These are phyloP conservation scores for Pythium aphanidermatum DNA, from an alignment of 352 stramenopile species.

Conservation along the genomic window DNA sequence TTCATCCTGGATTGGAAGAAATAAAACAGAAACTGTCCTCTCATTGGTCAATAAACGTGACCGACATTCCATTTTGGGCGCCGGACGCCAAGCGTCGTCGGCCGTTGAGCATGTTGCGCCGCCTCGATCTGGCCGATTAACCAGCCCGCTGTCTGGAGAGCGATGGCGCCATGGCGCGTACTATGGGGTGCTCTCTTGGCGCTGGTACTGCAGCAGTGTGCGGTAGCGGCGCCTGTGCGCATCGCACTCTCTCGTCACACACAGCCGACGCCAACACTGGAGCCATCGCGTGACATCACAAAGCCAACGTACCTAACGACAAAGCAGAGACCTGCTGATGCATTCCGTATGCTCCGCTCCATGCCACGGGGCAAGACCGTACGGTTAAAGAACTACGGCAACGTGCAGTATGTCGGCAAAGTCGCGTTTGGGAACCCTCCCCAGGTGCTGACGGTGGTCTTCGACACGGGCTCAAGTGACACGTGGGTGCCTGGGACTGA, in stretches of 20 bases:
- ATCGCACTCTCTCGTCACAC: constrained; percentile 22
- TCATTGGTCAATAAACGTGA: too few species aligned
- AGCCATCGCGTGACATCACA: not conserved
- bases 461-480: constrained; percentile 79
- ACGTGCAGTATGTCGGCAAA: constrained; percentile 75
- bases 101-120: too few species aligned
- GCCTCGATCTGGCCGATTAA: too few species aligned
- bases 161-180: constrained; percentile 12
- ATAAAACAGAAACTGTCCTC: too few species aligned
- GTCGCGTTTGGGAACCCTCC: constrained; percentile 67
- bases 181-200: not conserved
- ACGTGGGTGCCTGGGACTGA: constrained; percentile 63
- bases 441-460: constrained; percentile 64
- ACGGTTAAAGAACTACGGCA: constrained; percentile 73
- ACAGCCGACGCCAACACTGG: not conserved
- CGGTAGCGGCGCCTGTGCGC: constrained; percentile 21
- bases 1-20: not conserved
- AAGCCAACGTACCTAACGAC: not conserved
- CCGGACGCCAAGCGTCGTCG: not conserved
- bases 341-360: constrained; percentile 6
- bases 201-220: not conserved
- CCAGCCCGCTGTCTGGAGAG: too few species aligned
- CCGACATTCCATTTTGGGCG: too few species aligned
- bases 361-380: constrained; percentile 40
- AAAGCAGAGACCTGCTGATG: not conserved